Evolutionary conservation across 768 basidiomycete genomes (phyloP).

Genomic region (Xerocomus spinulosus): DNA sequence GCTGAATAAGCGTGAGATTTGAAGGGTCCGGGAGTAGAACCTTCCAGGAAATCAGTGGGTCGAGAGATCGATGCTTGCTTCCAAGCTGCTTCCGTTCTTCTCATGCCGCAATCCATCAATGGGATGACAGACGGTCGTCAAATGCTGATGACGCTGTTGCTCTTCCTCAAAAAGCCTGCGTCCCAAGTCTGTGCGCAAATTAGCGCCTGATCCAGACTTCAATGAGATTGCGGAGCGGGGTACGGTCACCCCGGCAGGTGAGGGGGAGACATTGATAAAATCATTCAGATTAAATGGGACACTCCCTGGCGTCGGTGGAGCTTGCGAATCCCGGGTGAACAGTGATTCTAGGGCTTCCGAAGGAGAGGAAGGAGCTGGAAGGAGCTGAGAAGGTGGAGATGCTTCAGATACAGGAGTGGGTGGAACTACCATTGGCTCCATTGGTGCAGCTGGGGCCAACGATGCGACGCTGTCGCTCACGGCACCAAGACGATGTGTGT

Average conservation of each 20-base stretch:
- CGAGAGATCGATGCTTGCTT: slow-evolving; percentile 31
- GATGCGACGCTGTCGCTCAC: slow-evolving; percentile 12
- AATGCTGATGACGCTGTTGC: slow-evolving; percentile 43
- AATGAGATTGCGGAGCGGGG: slow-evolving; percentile 30
- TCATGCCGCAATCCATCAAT: slow-evolving; percentile 26
- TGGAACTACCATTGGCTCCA: slow-evolving; percentile 32
- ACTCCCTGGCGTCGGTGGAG: slow-evolving; percentile 34
- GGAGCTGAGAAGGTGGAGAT: slow-evolving; percentile 20
- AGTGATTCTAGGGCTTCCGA: slow-evolving; percentile 19
- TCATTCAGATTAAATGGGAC: slow-evolving; percentile 62
- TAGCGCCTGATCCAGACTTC: slow-evolving; percentile 39
- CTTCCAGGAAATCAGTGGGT: slow-evolving; percentile 16
- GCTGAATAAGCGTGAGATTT: slow-evolving; percentile 15
- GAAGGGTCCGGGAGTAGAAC: slow-evolving; percentile 13
- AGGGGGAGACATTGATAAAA: slow-evolving; percentile 70
- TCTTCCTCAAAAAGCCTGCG: slow-evolving; percentile 70
- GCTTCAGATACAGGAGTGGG: slow-evolving; percentile 29
- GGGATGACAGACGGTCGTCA: slow-evolving; percentile 10
- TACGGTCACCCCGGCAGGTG: slow-evolving; percentile 41
- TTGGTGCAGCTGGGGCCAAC: slow-evolving; percentile 24
- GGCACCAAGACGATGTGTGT: slow-evolving; percentile 16
- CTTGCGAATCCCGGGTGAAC: slow-evolving; percentile 25
- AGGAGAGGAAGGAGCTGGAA: slow-evolving; percentile 25
- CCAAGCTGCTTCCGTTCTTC: slow-evolving; percentile 22
- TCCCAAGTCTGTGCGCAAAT: slow-evolving; percentile 59